Base-by-base conservation (phyloP, 202 grass and related monocot genomes). In the Setaria viridis region DNA sequence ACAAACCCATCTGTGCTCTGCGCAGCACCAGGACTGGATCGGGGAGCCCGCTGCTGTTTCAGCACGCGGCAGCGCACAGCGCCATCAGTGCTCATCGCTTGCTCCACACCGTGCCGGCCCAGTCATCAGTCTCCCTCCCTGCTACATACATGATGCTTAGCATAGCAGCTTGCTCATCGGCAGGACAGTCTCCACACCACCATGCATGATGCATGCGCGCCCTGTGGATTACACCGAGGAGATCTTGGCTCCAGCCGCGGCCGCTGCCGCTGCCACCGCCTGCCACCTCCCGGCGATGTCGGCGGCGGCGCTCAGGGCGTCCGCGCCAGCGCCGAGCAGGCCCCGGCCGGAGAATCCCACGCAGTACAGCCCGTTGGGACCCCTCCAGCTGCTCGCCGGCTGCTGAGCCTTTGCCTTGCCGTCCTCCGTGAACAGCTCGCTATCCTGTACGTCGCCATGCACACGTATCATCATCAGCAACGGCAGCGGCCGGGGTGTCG, bases 271-370 rank as follows among this genome's bases (percentile, higher is more conserved):
- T 51, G 21, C 78, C 51, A 15, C 15, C 79, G 77, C 65, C 84
- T 91, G 85, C 89, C 91, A 96, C 20, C 72, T 79, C 81, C 48
- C 91, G 89, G 84, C 92, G 84, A 99, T 92, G 85, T 99, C 97
- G 81, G 86, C 70, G 74, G 91, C 93, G 21, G 88, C 87, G 64
- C 79, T 85, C 84, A 93, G 79, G 30, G 93, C 93, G 82, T 99
- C 97, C 7, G 77, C 70, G 46, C 92, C 88, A 58, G 88, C 84
- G 80, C 97, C 97, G 55, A 89, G 88, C 53, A 99, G 88, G 35
- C 97, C 97, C 74, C 51, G 82, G 67, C 93, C 90, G 62, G 97
- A 94, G 93, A 99, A 99, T 21, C 97, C 97, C 48, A 91, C 88
- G 75, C 90, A 76, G 85, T 99, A 99, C 39, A 99, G 76, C 11